phyloP scores from a whole-genome alignment of 805 yeast genomes.

The Pichia eremophila region DNA sequence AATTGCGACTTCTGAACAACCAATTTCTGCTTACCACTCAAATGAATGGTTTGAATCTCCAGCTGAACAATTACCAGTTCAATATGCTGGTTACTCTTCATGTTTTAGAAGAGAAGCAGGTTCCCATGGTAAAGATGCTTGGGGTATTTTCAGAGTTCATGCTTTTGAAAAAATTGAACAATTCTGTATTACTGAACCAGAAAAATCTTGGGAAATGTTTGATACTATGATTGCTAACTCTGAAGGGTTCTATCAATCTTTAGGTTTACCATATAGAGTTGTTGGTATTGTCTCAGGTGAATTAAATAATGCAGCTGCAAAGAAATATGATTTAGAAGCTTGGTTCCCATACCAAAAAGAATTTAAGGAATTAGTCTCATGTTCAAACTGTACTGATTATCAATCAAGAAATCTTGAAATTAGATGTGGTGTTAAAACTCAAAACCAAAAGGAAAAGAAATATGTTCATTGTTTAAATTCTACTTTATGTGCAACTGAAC shows the following conservation, averaged over 20 bases:
- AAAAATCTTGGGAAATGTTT: constrained; percentile 95
- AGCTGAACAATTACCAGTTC: constrained; percentile 88
- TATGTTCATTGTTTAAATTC: constrained; percentile 98
- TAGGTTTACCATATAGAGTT: constrained; percentile 91
- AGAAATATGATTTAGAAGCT: constrained; percentile 97
- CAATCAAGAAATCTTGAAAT: constrained; percentile 98
- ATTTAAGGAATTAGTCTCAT: constrained; percentile 94
- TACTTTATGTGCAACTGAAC: constrained; percentile 94
- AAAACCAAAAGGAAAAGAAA: constrained; percentile 91
- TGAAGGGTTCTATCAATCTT: constrained; percentile 87
- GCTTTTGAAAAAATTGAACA: constrained; percentile 98
- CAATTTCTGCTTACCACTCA: constrained; percentile 94
- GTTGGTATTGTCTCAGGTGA: constrained; percentile 98
- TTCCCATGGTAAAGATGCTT: constrained; percentile 97
- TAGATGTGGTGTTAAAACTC: constrained; percentile 95
- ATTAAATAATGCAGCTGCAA: constrained; percentile 97
- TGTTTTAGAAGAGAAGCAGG: constrained; percentile 99
- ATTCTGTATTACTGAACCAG: constrained; percentile 93
- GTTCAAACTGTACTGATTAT: constrained; percentile 98
- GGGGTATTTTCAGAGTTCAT: constrained; percentile 99
- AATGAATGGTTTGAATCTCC: constrained; percentile 98
- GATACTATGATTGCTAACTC: constrained; percentile 88
- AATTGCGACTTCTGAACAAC: constrained; percentile 98
- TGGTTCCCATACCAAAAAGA: constrained; percentile 99
- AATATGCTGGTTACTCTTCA: constrained; percentile 96